Evolutionary conservation across 2,329 filamentous ascomycete species (phyloP).

Genomic region (Phoma sp.): DNA sequence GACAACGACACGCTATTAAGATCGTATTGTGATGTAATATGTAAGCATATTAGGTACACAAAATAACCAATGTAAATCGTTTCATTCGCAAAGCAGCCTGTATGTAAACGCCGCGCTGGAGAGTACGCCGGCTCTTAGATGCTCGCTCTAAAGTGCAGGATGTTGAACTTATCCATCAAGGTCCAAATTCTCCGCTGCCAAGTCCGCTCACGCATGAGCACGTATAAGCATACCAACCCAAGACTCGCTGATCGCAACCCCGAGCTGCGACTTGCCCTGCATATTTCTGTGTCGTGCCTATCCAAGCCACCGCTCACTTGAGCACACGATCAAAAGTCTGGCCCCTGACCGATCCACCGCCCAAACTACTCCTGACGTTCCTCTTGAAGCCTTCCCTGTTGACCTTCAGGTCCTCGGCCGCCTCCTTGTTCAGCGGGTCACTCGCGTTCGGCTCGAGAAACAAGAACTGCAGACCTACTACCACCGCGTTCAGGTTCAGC

Average conservation of each 20-base stretch:
- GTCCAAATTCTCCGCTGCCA: not conserved
- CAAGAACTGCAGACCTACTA: conserved; percentile 93
- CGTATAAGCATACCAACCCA: not conserved
- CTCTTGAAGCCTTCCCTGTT: conserved; percentile 90
- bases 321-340: conserved; percentile 79
- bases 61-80: not conserved
- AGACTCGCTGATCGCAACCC: not conserved
- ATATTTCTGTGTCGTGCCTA: not conserved
- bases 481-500: conserved; percentile 92
- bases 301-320: conserved; percentile 57
- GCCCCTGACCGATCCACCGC: conserved; percentile 75
- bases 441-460: conserved; percentile 98
- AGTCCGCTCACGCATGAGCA: not conserved
- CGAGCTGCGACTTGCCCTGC: not conserved
- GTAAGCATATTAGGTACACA: no score
- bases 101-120: conserved; percentile 39
- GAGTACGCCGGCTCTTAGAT: conserved; percentile 34
- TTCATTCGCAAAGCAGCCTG: conserved; percentile 21
- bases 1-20: no score
- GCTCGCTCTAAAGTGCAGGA: conserved; percentile 22
- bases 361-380: conserved; percentile 86
- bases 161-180: not conserved
- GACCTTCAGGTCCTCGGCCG: conserved; percentile 85
- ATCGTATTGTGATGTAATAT: not conserved
- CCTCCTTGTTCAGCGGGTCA: conserved; percentile 98